Evolutionary conservation across 2,329 filamentous ascomycete genomes (phyloP).

Genomic region (Fusarium anguioides): DNA sequence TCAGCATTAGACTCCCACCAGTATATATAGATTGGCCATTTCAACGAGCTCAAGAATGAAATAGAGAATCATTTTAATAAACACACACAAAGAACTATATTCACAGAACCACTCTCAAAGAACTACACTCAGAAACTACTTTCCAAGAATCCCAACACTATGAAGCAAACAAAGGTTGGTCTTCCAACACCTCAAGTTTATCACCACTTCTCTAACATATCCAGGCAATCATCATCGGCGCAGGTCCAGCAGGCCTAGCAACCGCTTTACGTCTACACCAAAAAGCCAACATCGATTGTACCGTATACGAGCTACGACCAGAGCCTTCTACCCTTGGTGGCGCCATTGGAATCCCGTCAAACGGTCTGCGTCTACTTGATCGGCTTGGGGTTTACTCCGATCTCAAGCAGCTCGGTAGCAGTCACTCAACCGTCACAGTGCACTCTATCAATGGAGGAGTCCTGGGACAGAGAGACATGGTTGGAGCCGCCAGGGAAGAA

Average conservation of each 20-base stretch:
- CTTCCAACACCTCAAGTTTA: rapidly evolving
- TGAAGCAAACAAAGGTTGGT: neutral
- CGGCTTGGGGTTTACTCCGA: constrained; percentile 1
- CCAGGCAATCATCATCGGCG: constrained; percentile 1
- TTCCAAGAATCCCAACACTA: no score
- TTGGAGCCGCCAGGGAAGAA: neutral
- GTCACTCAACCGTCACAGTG: neutral
- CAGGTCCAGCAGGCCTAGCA: neutral
- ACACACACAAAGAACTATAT: no score
- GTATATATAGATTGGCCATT: neutral
- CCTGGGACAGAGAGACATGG: neutral
- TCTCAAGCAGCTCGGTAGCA: neutral
- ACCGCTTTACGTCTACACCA: neutral
- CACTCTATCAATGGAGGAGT: neutral
- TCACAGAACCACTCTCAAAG: no score
- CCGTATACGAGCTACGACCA: neutral
- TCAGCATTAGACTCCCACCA: no score
- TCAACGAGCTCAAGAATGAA: no score
- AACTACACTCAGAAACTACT: no score
- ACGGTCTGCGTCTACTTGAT: constrained; percentile 1
- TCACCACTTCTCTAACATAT: neutral
- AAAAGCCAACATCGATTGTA: neutral
- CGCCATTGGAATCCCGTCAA: neutral
- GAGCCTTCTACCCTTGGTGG: neutral
- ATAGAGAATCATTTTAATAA: no score